Percentiles rank a stretch among this genome's conserved stretches.
Evolutionary conservation across 2,329 filamentous ascomycete genomes (phyloP).

Genomic region (Aureobasidium uvarum): DNA sequence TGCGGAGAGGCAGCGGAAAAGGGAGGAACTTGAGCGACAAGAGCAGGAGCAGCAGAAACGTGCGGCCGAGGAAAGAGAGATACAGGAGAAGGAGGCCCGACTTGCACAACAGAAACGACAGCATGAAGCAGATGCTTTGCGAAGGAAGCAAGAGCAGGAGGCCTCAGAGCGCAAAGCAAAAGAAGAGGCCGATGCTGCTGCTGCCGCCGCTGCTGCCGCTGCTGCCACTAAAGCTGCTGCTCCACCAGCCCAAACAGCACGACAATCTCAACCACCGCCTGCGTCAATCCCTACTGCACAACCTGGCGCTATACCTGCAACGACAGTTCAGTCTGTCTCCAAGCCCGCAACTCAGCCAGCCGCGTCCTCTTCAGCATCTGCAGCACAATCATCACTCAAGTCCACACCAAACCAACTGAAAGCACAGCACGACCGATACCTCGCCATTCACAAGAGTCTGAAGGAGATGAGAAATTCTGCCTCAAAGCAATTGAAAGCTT

Average conservation of each 20-base stretch:
- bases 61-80: constrained; percentile 29
- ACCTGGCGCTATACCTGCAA: neutral
- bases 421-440: constrained; percentile 49
- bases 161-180: constrained; percentile 33
- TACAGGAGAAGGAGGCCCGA: constrained; percentile 15
- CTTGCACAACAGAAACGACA: constrained; percentile 26
- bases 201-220: constrained; percentile 32
- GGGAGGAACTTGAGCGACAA: constrained; percentile 37
- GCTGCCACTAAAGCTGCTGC: constrained; percentile 28
- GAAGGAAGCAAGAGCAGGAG: constrained; percentile 32
- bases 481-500: constrained; percentile 53
- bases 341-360: neutral
- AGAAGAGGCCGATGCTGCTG: constrained; percentile 31
- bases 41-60: constrained; percentile 34
- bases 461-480: constrained; percentile 60
- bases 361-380: neutral
- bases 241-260: neutral
- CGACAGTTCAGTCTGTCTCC: neutral
- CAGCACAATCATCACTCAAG: constrained; percentile 3
- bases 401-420: constrained; percentile 38
- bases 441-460: constrained; percentile 64
- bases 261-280: constrained; percentile 9
- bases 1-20: constrained; percentile 37
- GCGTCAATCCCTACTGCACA: neutral
- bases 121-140: constrained; percentile 24